Percentiles rank a stretch among this genome's conserved stretches.
Conservation (phyloP, 1,284 basidiomycete species). For the Testicularia cyperi region DNA sequence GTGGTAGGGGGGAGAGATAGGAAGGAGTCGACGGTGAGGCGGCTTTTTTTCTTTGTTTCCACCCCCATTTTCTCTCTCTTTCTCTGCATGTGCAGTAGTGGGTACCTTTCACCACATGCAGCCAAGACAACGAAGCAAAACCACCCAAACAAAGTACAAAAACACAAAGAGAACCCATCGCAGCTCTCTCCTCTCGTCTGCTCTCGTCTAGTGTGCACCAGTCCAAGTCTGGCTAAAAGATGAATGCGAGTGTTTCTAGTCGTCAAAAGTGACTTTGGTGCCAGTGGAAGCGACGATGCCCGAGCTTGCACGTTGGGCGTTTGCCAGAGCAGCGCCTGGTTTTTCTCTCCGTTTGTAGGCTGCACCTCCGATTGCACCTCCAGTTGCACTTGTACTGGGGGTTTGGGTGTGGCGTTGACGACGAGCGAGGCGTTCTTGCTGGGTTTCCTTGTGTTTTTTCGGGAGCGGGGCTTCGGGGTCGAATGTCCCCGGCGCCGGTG, state of each 20-base stretch:
- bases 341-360: conserved; percentile 65
- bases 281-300: conserved; percentile 78
- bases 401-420: background rate
- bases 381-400: conserved; percentile 43
- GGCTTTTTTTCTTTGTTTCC: too few relatives aligned
- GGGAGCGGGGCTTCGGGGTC: conserved; percentile 36
- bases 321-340: conserved; percentile 86
- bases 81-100: too few relatives aligned
- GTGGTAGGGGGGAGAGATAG: too few relatives aligned
- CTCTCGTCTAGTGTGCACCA: too few relatives aligned
- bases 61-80: too few relatives aligned
- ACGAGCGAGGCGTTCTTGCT: conserved; percentile 24
- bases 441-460: conserved; percentile 44
- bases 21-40: too few relatives aligned
- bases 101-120: background rate
- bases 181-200: too few relatives aligned
- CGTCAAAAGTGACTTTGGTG: conserved; percentile 76
- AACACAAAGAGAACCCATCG: background rate
- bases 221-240: too few relatives aligned
- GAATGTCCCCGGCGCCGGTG: conserved; percentile 50
- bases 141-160: background rate
- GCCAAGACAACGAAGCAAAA: background rate
- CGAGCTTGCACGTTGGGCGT: conserved; percentile 79
- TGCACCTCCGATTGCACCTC: conserved; percentile 24
- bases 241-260: too few relatives aligned